phyloP scores from a whole-genome alignment of 768 basidiomycete species.

The Phylloporus sp. region DNA sequence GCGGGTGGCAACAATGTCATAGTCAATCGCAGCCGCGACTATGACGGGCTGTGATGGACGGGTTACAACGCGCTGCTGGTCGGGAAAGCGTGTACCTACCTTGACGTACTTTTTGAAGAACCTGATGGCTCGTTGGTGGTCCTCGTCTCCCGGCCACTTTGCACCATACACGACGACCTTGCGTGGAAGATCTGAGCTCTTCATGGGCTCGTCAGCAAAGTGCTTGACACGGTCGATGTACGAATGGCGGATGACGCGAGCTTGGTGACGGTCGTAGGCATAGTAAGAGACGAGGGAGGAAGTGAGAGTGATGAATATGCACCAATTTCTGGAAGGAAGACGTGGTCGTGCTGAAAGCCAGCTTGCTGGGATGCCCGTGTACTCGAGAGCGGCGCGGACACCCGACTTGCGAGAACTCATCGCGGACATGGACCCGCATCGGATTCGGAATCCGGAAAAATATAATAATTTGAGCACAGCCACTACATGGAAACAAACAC shows the following conservation, averaged over 20 bases:
- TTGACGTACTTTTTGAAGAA: constrained; percentile 98
- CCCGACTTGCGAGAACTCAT: constrained; percentile 42
- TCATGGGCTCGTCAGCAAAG: constrained; percentile 64
- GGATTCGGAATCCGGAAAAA: constrained; percentile 22
- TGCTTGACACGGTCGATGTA: constrained; percentile 79
- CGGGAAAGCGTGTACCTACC: constrained; percentile 46
- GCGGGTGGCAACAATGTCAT: constrained; percentile 74
- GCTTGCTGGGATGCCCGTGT: constrained; percentile 64
- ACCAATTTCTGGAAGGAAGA: constrained; percentile 89
- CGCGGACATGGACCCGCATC: not conserved
- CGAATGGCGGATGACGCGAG: constrained; percentile 66
- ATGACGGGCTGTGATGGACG: constrained; percentile 68
- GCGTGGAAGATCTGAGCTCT: constrained; percentile 60
- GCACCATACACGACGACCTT: constrained; percentile 83
- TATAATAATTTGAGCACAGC: constrained; percentile 21
- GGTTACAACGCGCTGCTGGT: not conserved
- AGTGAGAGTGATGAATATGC: constrained; percentile 82
- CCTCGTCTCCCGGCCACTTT: constrained; percentile 95
- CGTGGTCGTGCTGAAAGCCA: constrained; percentile 83
- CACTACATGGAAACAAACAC: constrained; percentile 21
- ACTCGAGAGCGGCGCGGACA: constrained; percentile 54
- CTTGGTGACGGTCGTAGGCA: constrained; percentile 81
- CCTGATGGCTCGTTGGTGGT: constrained; percentile 73
- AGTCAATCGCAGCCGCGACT: constrained; percentile 93
- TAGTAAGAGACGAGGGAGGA: constrained; percentile 68